Evolutionary conservation across 2,329 filamentous ascomycete genomes (phyloP).

Genomic region (Aspergillus costaricaensis): DNA sequence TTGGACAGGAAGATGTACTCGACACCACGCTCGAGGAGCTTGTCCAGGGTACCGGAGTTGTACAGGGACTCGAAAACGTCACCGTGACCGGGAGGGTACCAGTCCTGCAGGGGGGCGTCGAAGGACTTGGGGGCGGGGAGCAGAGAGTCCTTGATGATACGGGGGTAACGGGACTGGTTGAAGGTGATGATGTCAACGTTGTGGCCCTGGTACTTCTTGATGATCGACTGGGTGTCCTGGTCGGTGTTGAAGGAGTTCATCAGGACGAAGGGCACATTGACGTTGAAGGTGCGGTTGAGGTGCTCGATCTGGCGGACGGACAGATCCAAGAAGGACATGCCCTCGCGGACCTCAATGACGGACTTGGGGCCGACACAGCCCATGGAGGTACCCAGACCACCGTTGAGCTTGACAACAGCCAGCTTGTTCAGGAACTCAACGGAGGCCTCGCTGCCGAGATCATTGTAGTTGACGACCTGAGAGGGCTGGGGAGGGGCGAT

Average conservation of each 20-base stretch:
- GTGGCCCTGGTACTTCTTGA: conserved; percentile 99
- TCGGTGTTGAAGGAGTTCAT: conserved; percentile 99
- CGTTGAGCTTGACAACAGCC: conserved; percentile 97
- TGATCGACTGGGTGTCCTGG: conserved; percentile 95
- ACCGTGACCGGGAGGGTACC: conserved; percentile 98
- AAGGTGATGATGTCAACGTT: conserved; percentile 99
- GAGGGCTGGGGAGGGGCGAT: conserved; percentile 90
- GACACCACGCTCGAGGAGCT: conserved; percentile 91
- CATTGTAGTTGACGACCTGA: conserved; percentile 94
- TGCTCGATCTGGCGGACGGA: conserved; percentile 99
- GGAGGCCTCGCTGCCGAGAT: conserved; percentile 84
- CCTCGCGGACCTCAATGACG: conserved; percentile 98
- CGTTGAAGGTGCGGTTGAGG: conserved; percentile 95
- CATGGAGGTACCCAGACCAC: conserved; percentile 99
- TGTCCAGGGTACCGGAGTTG: conserved; percentile 97
- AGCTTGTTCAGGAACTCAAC: conserved; percentile 96
- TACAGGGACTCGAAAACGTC: conserved; percentile 99
- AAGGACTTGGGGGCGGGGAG: conserved; percentile 90
- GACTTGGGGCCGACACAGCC: conserved; percentile 99
- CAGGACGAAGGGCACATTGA: conserved; percentile 96
- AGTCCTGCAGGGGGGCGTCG: conserved; percentile 87
- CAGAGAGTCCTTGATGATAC: conserved; percentile 97
- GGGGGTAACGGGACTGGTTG: conserved; percentile 98
- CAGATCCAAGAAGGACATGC: conserved; percentile 99
- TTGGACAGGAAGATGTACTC: conserved; percentile 99